A percentile compares a stretch with the other conserved stretches of the same genome.
These are phyloP conservation scores for Chlamydomonas urium DNA, from an alignment of 139 green algal genomes.

Conservation along the genomic window DNA sequence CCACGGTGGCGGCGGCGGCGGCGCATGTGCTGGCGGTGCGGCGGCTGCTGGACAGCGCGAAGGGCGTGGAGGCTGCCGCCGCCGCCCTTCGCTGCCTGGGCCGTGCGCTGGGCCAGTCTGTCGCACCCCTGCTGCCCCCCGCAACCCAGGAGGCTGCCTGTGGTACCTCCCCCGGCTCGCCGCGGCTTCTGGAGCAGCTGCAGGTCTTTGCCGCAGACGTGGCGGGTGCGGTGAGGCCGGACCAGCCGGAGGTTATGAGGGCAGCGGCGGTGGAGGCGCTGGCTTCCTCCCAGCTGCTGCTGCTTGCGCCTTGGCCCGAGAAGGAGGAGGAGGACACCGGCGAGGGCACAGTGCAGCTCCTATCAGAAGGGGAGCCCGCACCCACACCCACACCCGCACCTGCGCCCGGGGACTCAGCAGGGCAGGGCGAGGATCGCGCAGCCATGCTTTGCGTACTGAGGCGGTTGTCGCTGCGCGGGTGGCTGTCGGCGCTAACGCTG, in stretches of 20 bases:
- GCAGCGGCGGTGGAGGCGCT: constrained; percentile 51
- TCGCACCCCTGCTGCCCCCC: background rate
- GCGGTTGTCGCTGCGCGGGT: too few relatives aligned
- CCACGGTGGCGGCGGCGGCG: too few relatives aligned
- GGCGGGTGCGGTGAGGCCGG: background rate
- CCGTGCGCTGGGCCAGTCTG: constrained; percentile 13
- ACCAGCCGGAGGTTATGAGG: constrained; percentile 52
- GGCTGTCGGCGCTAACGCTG: constrained; percentile 48
- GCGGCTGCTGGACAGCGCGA: constrained; percentile 10
- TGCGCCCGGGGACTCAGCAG: background rate
- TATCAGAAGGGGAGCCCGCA: background rate
- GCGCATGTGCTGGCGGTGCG: too few relatives aligned
- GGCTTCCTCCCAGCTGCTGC: constrained; percentile 36
- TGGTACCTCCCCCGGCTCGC: background rate
- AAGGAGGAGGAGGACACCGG: background rate
- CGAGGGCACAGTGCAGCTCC: background rate
- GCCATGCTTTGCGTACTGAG: constrained; percentile 21
- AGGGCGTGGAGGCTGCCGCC: constrained; percentile 25
- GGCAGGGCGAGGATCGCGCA: background rate
- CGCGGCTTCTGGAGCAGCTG: constrained; percentile 3
- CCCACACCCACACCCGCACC: too few relatives aligned
- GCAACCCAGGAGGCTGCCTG: background rate
- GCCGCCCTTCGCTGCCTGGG: constrained; percentile 44
- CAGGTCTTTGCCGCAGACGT: constrained; percentile 3
- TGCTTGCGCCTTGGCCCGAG: background rate